Conservation (phyloP, 257 asterid genomes). For the Jasminum sambac region DNA sequence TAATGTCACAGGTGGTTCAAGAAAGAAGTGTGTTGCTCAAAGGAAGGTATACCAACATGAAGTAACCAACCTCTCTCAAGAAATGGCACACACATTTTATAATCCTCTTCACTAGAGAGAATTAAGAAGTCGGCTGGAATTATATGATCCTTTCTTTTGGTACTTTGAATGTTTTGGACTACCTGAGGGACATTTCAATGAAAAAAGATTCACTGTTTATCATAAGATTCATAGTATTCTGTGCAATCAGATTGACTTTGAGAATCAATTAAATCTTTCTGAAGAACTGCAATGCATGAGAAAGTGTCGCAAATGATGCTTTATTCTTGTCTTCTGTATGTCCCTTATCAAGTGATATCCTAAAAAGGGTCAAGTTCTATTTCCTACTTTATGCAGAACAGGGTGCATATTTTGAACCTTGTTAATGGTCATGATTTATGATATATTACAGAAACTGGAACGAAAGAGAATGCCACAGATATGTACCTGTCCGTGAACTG, state of each 20-base stretch:
- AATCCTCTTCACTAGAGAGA: constrained; percentile 67
- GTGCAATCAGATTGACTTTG: constrained; percentile 10
- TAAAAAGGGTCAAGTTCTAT: not conserved
- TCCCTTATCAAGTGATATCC: not conserved
- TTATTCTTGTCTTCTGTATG: constrained; percentile 1
- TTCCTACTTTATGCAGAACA: not conserved
- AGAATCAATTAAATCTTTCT: not conserved
- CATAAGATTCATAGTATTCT: constrained; percentile 7
- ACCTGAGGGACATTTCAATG: constrained; percentile 41
- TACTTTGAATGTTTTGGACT: constrained; percentile 30
- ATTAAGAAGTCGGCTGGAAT: constrained; percentile 45
- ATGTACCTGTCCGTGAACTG: constrained; percentile 70
- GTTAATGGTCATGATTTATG: not conserved
- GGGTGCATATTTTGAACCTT: not conserved
- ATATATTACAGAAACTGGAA: constrained; percentile 10
- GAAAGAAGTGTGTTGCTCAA: constrained; percentile 16
- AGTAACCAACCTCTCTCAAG: constrained; percentile 53
- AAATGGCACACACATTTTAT: constrained; percentile 49
- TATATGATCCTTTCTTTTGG: constrained; percentile 24
- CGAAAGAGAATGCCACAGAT: constrained; percentile 1
- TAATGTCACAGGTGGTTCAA: constrained; percentile 18
- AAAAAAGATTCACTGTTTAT: constrained; percentile 1
- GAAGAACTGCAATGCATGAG: not conserved
- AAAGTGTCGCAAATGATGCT: constrained; percentile 13
- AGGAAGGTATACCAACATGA: constrained; percentile 4